phyloP scores from a whole-genome alignment of 1,284 basidiomycete species.

The Cystobasidium sp. region DNA sequence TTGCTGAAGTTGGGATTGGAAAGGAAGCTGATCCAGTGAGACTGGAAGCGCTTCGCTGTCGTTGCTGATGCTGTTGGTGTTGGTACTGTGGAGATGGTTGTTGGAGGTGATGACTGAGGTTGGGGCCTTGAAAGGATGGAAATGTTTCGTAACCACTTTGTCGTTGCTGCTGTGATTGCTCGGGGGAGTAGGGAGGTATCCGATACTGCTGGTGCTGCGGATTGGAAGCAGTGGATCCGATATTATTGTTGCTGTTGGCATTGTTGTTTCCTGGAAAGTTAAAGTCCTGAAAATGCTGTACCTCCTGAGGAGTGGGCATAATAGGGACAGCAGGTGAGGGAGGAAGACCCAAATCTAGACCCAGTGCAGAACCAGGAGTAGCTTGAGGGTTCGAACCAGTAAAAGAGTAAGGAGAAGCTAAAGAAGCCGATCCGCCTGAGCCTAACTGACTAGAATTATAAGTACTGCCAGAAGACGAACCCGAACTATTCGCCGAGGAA shows the following conservation, averaged over 20 bases:
- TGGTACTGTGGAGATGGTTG: background rate
- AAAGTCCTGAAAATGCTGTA: constrained; percentile 29
- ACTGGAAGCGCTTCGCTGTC: constrained; percentile 6
- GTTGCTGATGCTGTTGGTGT: constrained; percentile 1
- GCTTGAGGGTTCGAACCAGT: constrained; percentile 5
- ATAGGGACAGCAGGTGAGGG: constrained; percentile 10
- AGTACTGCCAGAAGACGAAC: constrained; percentile 22
- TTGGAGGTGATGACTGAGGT: background rate
- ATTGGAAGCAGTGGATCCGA: background rate
- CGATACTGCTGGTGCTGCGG: constrained; percentile 21
- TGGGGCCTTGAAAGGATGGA: constrained; percentile 29
- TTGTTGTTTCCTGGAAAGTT: constrained; percentile 17
- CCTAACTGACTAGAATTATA: constrained; percentile 21
- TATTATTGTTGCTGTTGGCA: background rate
- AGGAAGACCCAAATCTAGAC: constrained; percentile 17
- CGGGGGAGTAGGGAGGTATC: constrained; percentile 3
- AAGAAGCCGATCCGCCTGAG: constrained; percentile 8
- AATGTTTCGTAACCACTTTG: constrained; percentile 6
- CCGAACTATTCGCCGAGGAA: constrained; percentile 28
- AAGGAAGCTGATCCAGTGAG: constrained; percentile 3
- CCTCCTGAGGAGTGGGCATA: constrained; percentile 4
- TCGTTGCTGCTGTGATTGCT: background rate
- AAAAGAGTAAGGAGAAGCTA: constrained; percentile 21
- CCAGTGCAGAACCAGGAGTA: constrained; percentile 21
- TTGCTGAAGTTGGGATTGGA: constrained; percentile 1